Percentiles rank a stretch among this genome's conserved stretches.
These are phyloP conservation scores for Croton laevigatus DNA, from an alignment of 441 rosid genomes.

Conservation along the genomic window DNA sequence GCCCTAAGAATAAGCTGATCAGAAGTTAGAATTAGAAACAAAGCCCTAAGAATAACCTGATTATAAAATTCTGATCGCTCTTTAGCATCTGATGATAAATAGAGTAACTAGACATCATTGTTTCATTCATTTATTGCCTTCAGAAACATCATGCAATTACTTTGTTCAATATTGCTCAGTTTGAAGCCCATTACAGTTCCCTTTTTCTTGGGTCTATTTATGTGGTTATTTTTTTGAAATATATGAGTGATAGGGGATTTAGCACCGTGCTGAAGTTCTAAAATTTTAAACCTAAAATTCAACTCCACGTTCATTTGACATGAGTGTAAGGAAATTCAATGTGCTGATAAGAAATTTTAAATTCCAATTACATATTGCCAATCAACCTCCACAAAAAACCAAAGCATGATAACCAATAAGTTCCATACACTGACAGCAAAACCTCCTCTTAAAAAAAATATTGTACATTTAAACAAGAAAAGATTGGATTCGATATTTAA, in stretches of 20 bases:
- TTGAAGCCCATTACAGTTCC: neutral
- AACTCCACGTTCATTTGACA: neutral
- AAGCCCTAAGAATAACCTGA: neutral
- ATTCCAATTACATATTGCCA: neutral
- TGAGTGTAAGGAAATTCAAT: neutral
- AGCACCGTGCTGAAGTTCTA: neutral
- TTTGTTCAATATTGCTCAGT: neutral
- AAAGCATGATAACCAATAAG: neutral
- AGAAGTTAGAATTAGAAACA: slow-evolving; percentile 11
- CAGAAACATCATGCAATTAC: slow-evolving; percentile 7
- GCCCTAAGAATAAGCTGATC: no score
- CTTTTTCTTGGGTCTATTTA: neutral
- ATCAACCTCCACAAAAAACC: slow-evolving; percentile 2
- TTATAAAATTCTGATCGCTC: neutral
- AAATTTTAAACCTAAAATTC: neutral
- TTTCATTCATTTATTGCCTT: neutral
- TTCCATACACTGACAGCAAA: neutral
- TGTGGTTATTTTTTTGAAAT: neutral
- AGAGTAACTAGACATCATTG: neutral
- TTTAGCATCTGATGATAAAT: neutral
- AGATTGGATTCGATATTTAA: slow-evolving; percentile 8
- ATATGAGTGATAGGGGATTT: neutral
- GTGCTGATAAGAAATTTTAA: neutral
- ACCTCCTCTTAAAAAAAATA: neutral
- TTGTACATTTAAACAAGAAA: neutral